Base-by-base conservation (phyloP, 306 rosid genomes). In the Inga laurina region DNA sequence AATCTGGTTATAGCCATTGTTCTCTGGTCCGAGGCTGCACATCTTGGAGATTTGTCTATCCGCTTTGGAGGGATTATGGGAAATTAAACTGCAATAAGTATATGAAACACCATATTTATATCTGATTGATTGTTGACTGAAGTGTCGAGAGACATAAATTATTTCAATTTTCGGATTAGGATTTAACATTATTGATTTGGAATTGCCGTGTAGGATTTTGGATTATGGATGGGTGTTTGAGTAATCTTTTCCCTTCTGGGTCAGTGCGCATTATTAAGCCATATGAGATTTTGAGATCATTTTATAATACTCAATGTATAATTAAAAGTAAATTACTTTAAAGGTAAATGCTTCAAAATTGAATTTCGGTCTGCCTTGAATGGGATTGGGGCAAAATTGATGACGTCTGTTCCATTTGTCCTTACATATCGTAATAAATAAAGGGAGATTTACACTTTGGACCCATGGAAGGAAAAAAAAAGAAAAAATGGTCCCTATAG, bases 21-120 rank as follows among this genome's bases (percentile, higher is more conserved):
- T 84, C 85, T 61, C 65, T 74, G 14, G 41, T 77, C 68, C 22
- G 61, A 57, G 30, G 8, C 24, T 83, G 62, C 77, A 49, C 54
- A 14, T 59, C 35, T 75, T 35, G 12, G 82, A 72, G 69, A 74
- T 51, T 67, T 83, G 78, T 57, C 35, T 62, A 67, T 80, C 76
- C 57, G 41, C 85, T 77, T 72, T 77, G 76, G 85, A 81, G 81
- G 83, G 82, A 78, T 84, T 74, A 11, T 78, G 79, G 76, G 62
- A 24, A 51, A 84, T 87, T 59, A 76, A 81, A 84, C 86, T 81
- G 52, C 82, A 84, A 78, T 84, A 81, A 87, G 82, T 80, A 74
- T 74, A 52, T 34, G 45, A 74, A 74, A 74, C 57, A 18, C 46
- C 66, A 52, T 16, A 74, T 51, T 18, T 32, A 51, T 52, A 68